Evolutionary conservation across 371 early-diverging fungal species (phyloP).

Genomic region (Rhizopus stolonifer): DNA sequence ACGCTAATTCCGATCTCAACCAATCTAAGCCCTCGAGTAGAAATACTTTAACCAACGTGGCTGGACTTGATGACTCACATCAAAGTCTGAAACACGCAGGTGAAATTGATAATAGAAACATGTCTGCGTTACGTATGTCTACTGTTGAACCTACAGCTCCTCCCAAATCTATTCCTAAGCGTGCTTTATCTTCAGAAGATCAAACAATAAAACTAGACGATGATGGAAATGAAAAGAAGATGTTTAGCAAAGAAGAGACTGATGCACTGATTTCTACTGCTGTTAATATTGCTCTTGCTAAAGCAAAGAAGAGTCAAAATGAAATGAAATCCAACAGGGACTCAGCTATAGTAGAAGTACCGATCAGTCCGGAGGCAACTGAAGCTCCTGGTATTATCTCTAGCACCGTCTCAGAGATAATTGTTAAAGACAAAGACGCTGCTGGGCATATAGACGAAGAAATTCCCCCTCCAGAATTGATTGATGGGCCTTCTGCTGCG

Average conservation of each 20-base stretch:
- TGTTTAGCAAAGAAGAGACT: constrained; percentile 29
- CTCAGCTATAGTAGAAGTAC: constrained; percentile 2
- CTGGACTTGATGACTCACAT: constrained; percentile 4
- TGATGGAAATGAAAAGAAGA: background rate
- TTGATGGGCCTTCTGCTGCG: constrained; percentile 8
- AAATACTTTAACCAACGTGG: constrained; percentile 5
- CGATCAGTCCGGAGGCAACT: no score
- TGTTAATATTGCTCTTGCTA: constrained; percentile 32
- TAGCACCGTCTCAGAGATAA: constrained; percentile 8
- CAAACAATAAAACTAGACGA: background rate
- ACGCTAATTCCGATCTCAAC: constrained; percentile 9
- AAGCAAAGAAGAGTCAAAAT: background rate
- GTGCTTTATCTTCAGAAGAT: constrained; percentile 31
- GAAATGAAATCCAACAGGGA: background rate
- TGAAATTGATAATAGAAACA: background rate
- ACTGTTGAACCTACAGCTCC: constrained; percentile 49
- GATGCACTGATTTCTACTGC: constrained; percentile 43
- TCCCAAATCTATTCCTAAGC: constrained; percentile 59
- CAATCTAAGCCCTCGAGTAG: constrained; percentile 11
- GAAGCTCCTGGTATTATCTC: no score
- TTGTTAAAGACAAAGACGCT: background rate
- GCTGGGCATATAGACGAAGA: background rate
- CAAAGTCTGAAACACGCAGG: background rate
- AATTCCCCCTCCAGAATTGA: constrained; percentile 1
- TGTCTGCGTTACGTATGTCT: background rate